Base-by-base conservation (phyloP, 192 early-diverging fungal genomes). In the Podila clonocystis region DNA sequence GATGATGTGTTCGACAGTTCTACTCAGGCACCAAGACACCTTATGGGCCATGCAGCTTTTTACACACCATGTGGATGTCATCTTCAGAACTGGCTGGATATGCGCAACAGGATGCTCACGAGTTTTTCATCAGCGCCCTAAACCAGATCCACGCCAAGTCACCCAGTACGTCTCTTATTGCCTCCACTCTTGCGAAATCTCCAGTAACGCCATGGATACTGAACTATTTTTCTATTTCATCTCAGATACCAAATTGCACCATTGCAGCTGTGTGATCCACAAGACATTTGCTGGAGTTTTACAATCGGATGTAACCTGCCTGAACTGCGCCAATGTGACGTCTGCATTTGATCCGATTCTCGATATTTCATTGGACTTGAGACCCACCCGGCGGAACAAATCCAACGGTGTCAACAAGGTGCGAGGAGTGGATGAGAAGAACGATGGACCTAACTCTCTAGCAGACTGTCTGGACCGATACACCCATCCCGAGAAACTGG, bases 101-200 rank as follows among this genome's bases (percentile, higher is more conserved):
- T 68, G 90, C 92, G 17, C 97, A 98, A 83, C 97, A 99, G 79
- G 97, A 98, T 68, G 97, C 97, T 2, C 98, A 99, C 79, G 98
- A 99, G 68, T 99, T 97, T 67, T 95, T 99, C 72, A 96, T 98
- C 50, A 92, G 95, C 13, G 84, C 94, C 8, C 75, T 98, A 61
- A 94, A 98, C 71, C 85, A 92, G 62, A 91, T 99, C 65, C 98
- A 99, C 70, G 87, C 82, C 33, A 88, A 72, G 67, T 93, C 74
- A 45, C 82, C 72, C 74, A 87, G 78, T 84, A 88, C 71, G 71
- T 57, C n/a, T 19, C 12, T 28, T 28, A 4, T 19, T 31, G 13
- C 34, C 38, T 30, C 7, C 7, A 33, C 33, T 6, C 5, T 19
- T 15, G 63, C 28, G 19, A 36, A 50, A n/a, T 22, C 2, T 50